Conservation (phyloP, 2,329 filamentous ascomycete species). For the Scedosporium aurantiacum region DNA sequence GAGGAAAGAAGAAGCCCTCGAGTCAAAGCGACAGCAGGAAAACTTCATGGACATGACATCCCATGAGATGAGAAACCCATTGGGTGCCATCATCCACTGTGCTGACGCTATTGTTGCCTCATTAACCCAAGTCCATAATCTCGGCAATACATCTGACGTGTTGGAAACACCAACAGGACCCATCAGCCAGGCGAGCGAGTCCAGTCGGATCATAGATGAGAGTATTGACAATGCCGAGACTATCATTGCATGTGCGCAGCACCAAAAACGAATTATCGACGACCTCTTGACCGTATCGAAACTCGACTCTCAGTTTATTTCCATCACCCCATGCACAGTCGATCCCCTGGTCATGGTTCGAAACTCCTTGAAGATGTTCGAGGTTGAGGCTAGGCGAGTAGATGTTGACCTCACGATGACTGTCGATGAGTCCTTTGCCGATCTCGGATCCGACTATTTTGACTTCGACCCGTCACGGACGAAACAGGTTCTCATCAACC, state of each 20-base stretch:
- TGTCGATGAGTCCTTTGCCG: conserved; percentile 49
- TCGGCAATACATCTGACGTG: neutral
- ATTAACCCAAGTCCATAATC: conserved; percentile 25
- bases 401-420: conserved; percentile 56
- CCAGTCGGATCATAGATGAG: conserved; percentile 37
- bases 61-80: conserved; percentile 63
- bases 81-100: conserved; percentile 64
- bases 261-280: conserved; percentile 71
- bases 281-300: conserved; percentile 65
- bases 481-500: conserved; percentile 68
- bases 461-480: conserved; percentile 62
- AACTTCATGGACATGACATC: conserved; percentile 71
- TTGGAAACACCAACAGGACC: neutral
- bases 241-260: conserved; percentile 65
- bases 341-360: conserved; percentile 57
- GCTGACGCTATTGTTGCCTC: conserved; percentile 56
- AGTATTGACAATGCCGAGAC: conserved; percentile 67
- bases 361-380: conserved; percentile 65
- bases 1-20: conserved; percentile 44
- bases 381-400: conserved; percentile 59
- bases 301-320: conserved; percentile 62
- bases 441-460: conserved; percentile 52
- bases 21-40: conserved; percentile 59
- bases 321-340: conserved; percentile 59
- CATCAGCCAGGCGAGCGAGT: conserved; percentile 18